Evolutionary conservation across 352 stramenopile species (phyloP), one percentile per base, ranked within the genome.

Genomic region (Pythium rishiriense): DNA sequence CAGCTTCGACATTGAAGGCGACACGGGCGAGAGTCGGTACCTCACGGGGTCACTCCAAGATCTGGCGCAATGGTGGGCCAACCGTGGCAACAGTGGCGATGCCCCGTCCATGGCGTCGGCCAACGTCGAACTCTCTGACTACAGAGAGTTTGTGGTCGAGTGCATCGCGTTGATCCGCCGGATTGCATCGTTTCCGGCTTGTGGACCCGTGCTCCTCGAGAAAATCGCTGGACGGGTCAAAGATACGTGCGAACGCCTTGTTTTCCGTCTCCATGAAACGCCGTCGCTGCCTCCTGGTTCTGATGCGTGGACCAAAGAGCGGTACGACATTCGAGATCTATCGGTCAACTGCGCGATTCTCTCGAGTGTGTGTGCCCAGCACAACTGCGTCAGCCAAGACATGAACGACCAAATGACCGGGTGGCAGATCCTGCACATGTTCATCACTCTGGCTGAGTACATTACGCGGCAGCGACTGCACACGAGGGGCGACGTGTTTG

Each of bases 31-130:
- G 28, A 49, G 63, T 24, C 63, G 64, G 0, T 89, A 87, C 45
- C 70, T 79, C 9, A 84, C 79, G 1, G 78, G 74, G 0, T 90
- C 85, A 1, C 69, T 91, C 8, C 83, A 92, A 41, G 85, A 94
- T 56, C 65, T 92, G 10, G 85, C 79, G 7, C 85, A 94, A 53
- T 69, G 83, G 62, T 74, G 70, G 49, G 82, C 80, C 21, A 71
- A 82, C 26, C 60, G 68, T 45, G 66, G 75, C 5, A 76, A 76
- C 49, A 75, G 52, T 22, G 51, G 49, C 15, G 55, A 70, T 25
- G 54, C 39, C 4, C 33, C 62, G 21, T 55, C 55, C 24, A 64
- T 69, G 21, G 64, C 64, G 21, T 50, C 61, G 2, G 52, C 55
- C 3, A 68, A 65, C 33, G 29, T 70, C 14, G 69, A 76, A 41